Base-by-base conservation (phyloP, 2,329 filamentous ascomycete genomes). In the Hymenoscyphus scutula region DNA sequence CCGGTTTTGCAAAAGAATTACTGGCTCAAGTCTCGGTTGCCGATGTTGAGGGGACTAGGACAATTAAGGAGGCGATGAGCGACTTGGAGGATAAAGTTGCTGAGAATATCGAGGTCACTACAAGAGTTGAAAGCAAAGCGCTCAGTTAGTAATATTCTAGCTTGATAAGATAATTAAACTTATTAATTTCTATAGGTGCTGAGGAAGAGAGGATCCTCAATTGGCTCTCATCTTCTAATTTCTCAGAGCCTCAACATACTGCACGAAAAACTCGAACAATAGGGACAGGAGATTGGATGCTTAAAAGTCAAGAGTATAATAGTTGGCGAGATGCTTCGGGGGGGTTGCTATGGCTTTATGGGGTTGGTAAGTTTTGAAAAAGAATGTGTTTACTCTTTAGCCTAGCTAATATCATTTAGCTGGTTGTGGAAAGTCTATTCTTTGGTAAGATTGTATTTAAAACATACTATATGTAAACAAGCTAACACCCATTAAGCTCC, bases 1-100 rank as follows among this genome's bases (percentile, higher is more conserved):
- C 64, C 7, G 59, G 56, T 3, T 67, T 55, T 59, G 59, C 61
- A 19, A 56, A 56, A 27, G 54, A 55, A 17, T n/a, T 55, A 15
- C 25, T 53, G 19, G 25, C n/a, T 5, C 11, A 23, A 13, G 23
- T 53, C 19, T 23, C 23, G 25, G 51, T 23, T 13, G 25, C n/a
- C n/a, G n/a, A 53, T 23, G 51, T 53, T 15, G 51, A 19, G 13
- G 13, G 23, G 23, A 53, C 51, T 13, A 17, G 51, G 2, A 23
- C 51, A 13, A 54, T 54, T 8, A 13, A 54, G 11, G 51, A 54
- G 25, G 19, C 25, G 5, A 54, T 54, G 25, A 54, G 19, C 19
- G 32, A 8, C 7, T 34, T 34, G 32, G 7, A 34, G 32, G 5
- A 7, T 54, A 23, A 17, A 13, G 19, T 54, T 23, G 51, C 51